Base-by-base conservation (phyloP, 2,329 filamentous ascomycete species). In the Colletotrichum magnum region DNA sequence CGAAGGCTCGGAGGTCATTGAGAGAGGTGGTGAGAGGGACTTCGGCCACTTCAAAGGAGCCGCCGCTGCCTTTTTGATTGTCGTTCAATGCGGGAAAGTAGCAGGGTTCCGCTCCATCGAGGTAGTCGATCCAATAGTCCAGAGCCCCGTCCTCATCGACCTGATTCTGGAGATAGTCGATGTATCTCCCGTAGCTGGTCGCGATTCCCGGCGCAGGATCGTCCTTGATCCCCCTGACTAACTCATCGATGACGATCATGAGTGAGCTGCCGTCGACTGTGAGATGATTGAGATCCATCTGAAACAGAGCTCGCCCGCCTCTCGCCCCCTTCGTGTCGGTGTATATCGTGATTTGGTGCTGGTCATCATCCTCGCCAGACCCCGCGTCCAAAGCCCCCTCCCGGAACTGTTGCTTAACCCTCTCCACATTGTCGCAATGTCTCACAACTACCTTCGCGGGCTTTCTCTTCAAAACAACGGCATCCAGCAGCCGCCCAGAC, bases 71-170 rank as follows among this genome's bases (percentile, higher is more conserved):
- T 5, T 4, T 13, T 3, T 24, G 16, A 9, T 65, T 65, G 54
- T 69, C 66, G 24, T 69, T 65, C 50, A 69, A 48, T 1, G n/a
- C 24, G 2, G 74, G 74, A 43, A 75, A 73, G 13, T 65, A 63
- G 52, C 73, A 74, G 2, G 73, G 72, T 56, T 74, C 73, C 0
- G 70, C 52, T 0, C 64, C 70, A 7, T 64, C 62, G 10, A 75
- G 61, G 21, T 72, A 73, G 2, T 67, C 48, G n/a, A 70, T 69
- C 74, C 74, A 75, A 61, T 72, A 75, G 10, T 70, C 60, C 6
- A 73, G 62, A 2, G 66, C 66, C 2, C 56, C 70, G 5, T 69
- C 59, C 3, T 71, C 69, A 6, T 68, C 41, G 3, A 62, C 51
- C 13, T 69, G 58, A 6, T 53, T 45, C 28, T 68, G 57, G 12